Evolutionary conservation across 2,329 filamentous ascomycete genomes (phyloP).

Genomic region (Lachnellula willkommii): DNA sequence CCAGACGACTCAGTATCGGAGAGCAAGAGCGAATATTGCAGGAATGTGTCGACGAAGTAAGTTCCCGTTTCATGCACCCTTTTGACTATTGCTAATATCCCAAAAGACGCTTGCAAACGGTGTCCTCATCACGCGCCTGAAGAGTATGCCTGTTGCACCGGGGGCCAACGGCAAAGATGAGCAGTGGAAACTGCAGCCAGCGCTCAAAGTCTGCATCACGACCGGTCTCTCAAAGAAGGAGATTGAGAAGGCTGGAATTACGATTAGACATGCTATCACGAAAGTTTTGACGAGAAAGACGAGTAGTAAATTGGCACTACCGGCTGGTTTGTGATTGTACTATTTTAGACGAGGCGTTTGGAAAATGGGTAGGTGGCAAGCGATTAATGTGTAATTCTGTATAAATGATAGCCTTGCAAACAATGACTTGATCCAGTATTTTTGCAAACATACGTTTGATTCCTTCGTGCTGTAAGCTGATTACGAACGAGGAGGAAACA

Average conservation of each 20-base stretch:
- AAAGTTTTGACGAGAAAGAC: slow-evolving; percentile 73
- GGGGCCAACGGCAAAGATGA: slow-evolving; percentile 63
- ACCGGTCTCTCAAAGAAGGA: slow-evolving; percentile 88
- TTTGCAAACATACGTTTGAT: no score
- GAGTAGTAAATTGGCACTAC: slow-evolving; percentile 40
- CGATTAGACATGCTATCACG: slow-evolving; percentile 86
- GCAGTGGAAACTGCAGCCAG: slow-evolving; percentile 66
- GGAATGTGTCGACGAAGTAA: slow-evolving; percentile 93
- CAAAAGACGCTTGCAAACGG: slow-evolving; percentile 73
- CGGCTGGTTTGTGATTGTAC: slow-evolving; percentile 31
- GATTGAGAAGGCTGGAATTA: slow-evolving; percentile 85
- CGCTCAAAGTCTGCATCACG: slow-evolving; percentile 87
- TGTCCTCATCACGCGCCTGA: slow-evolving; percentile 82
- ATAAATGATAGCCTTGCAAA: no score
- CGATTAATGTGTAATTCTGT: not conserved
- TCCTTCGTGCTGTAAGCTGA: no score
- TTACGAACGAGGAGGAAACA: no score
- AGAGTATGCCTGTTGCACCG: slow-evolving; percentile 63
- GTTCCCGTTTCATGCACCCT: slow-evolving; percentile 21
- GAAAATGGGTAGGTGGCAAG: not conserved
- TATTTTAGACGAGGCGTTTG: not conserved
- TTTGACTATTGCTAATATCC: slow-evolving; percentile 7
- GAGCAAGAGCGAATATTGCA: slow-evolving; percentile 83
- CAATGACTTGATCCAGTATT: no score
- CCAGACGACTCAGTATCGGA: slow-evolving; percentile 59